Base-by-base conservation (phyloP, 2,329 filamentous ascomycete species). In the Ceratocystis huliohia region DNA sequence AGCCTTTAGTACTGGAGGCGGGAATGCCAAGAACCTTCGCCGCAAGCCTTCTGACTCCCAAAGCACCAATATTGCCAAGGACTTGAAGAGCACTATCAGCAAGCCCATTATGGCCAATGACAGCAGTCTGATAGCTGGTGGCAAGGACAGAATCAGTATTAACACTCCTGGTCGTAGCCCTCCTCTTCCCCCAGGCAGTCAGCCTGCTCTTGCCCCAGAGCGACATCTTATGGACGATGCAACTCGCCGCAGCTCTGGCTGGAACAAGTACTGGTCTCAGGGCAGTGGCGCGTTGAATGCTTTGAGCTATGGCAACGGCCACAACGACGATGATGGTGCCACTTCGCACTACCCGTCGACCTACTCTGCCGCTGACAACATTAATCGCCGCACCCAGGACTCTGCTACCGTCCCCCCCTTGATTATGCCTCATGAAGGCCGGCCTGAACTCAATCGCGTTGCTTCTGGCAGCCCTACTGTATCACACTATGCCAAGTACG, bases 221-320 rank as follows among this genome's bases (percentile, higher is more conserved):
- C 63, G 63, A 10, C 64, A 65, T 13, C 41, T 63, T 7, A 76
- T 67, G 77, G 75, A 66, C 72, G 73, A 69, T 73, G 72, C 68
- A 73, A 76, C 78, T 22, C 80, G 84, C 66, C 80, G 84, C 72
- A 89, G 86, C 71, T 89, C 87, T 2, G 87, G 87, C 61, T 91
- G 88, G 88, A 89, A 89, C 74, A 79, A 84, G 65, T 91, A 90
- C 75, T 91, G 88, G 82, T 88, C 87, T 15, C 87, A 86, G 63
- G 88, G 87, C 65, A 88, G 86, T 70, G 65, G 50, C n/a, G 82
- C 85, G 6, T 76, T 87, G 66, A 86, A 87, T 71, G 82, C 87
- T 28, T 77, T 88, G 6, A 85, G 84, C 15, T 82, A 85, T 64
- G 83, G 82, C 15, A 72, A 76, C 45, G 77, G 80, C 72, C 74